These are phyloP conservation scores for Phyllosticta capitalensis DNA, from an alignment of 2,329 filamentous ascomycete genomes.

Conservation along the genomic window DNA sequence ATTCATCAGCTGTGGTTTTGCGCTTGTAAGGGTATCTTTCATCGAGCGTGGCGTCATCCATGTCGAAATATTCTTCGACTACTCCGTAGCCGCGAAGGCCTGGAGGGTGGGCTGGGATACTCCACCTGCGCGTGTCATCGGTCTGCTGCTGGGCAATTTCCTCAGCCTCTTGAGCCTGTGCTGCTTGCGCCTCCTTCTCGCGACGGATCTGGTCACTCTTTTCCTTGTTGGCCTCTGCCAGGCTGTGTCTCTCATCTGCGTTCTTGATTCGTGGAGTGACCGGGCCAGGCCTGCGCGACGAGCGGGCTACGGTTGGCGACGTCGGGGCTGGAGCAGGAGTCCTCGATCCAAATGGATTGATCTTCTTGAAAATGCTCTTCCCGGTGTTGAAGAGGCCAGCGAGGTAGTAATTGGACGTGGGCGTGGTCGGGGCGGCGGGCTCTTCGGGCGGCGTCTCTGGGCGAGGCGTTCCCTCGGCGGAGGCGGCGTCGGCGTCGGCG, in stretches of 20 bases:
- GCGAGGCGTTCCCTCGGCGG: not conserved
- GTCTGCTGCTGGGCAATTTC: not conserved
- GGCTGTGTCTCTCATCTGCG: conserved; percentile 2
- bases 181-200: not conserved
- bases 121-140: conserved; percentile 1
- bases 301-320: not conserved
- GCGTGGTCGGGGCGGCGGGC: not conserved
- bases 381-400: not conserved
- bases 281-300: not conserved
- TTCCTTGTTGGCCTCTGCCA: not conserved
- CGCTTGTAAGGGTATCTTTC: not conserved
- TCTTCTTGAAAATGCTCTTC: not conserved
- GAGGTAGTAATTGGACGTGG: not conserved
- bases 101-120: conserved; percentile 5
- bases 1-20: not conserved
- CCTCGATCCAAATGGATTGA: not conserved
- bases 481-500: not conserved
- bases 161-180: not conserved
- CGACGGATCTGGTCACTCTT: not conserved
- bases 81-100: conserved; percentile 8
- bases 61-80: conserved; percentile 4
- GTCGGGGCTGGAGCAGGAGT: not conserved
- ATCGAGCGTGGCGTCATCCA: not conserved
- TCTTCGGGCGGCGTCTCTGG: not conserved
- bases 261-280: conserved; percentile 1